Conservation (phyloP, 176 grass and related monocot genomes). For the Oryza brachyantha region DNA sequence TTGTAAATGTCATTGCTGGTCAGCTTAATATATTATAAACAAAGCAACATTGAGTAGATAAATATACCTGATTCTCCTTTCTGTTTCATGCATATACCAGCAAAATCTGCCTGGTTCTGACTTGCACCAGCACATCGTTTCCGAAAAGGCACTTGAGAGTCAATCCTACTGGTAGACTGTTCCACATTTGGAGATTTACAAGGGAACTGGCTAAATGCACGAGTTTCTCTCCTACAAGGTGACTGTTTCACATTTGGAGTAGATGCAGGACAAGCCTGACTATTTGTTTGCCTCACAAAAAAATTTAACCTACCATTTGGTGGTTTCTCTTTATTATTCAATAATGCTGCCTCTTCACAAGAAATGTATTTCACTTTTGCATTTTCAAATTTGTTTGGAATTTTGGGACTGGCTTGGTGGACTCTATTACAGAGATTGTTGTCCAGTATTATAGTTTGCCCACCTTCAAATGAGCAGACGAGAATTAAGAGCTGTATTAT, state of each 20-base stretch:
- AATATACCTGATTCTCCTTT: constrained; percentile 27
- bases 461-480: constrained; percentile 13
- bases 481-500: background rate
- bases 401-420: constrained; percentile 15
- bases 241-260: constrained; percentile 10
- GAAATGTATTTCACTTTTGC: constrained; percentile 41
- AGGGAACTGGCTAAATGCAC: background rate
- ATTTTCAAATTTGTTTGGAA: constrained; percentile 15
- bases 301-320: background rate
- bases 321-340: constrained; percentile 24
- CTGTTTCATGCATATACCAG: background rate
- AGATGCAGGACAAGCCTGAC: background rate
- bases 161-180: constrained; percentile 8
- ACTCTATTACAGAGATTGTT: background rate
- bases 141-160: background rate
- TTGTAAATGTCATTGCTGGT: background rate
- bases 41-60: background rate
- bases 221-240: background rate
- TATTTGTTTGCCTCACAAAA: background rate
- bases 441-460: background rate
- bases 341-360: constrained; percentile 31
- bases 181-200: constrained; percentile 4
- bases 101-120: constrained; percentile 10
- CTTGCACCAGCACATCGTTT: constrained; percentile 11
- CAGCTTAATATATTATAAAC: background rate